A percentile compares a stretch with the other conserved stretches of the same genome.
These are phyloP conservation scores for Pythium sp. DNA, from an alignment of 352 stramenopile species.

Conservation along the genomic window DNA sequence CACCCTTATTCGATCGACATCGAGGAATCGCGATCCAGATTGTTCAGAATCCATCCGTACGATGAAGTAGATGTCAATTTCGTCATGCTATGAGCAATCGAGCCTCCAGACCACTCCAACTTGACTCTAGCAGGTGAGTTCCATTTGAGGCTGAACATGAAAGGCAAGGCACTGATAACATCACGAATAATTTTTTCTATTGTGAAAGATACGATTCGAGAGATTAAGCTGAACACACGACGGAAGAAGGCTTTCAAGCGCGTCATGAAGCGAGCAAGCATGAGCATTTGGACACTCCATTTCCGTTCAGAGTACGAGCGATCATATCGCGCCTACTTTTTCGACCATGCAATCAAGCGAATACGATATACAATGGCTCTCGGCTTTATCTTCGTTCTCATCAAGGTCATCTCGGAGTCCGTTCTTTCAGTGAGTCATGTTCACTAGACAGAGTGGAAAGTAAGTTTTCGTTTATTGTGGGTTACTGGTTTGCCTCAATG, in stretches of 20 bases:
- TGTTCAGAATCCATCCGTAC: not conserved
- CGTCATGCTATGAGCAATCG: not conserved
- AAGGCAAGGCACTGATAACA: not conserved
- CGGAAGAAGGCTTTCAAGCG: not conserved
- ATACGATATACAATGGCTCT: not conserved
- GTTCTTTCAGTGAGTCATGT: not conserved
- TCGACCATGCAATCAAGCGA: not conserved
- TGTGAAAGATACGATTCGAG: not conserved
- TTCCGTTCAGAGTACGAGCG: not conserved
- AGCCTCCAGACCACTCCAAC: not conserved
- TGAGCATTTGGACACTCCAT: not conserved
- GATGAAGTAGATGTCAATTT: not conserved
- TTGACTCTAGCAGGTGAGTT: not conserved
- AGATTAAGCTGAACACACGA: not conserved
- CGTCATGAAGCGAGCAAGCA: not conserved
- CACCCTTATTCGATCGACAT: not conserved
- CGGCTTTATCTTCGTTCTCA: not conserved
- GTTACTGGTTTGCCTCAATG: not conserved
- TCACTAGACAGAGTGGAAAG: not conserved
- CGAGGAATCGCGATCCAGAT: not conserved
- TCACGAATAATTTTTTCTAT: not conserved
- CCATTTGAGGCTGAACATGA: not conserved
- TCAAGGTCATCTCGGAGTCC: not conserved
- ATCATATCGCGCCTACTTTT: not conserved
- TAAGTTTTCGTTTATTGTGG: not conserved